These are phyloP conservation scores for Lactarius vividus DNA, from an alignment of 768 basidiomycete species.

Conservation along the genomic window DNA sequence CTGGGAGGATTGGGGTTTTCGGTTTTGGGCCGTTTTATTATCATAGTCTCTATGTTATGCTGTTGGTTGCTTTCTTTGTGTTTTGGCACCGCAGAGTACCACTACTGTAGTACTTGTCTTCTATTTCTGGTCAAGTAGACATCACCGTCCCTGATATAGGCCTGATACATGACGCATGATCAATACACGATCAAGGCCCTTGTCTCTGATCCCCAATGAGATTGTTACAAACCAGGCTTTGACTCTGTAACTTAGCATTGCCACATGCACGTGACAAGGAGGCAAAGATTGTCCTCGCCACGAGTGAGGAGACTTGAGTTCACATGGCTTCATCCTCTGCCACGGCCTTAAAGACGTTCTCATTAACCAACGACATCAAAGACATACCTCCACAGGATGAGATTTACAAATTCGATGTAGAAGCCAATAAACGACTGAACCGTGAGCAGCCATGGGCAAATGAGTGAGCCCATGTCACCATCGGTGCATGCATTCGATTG, in stretches of 20 bases:
- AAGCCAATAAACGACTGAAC: slow-evolving; percentile 64
- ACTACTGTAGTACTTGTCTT: no score
- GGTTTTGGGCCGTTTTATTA: no score
- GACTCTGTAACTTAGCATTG: not conserved
- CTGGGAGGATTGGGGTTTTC: no score
- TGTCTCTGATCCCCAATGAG: no score
- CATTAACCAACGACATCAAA: slow-evolving; percentile 64
- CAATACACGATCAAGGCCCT: no score
- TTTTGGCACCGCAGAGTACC: no score
- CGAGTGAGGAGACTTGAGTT: not conserved
- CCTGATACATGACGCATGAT: no score
- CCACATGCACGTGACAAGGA: slow-evolving; percentile 8
- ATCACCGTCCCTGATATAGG: no score
- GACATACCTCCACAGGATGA: slow-evolving; percentile 74
- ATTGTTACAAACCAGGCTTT: no score
- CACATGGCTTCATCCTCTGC: slow-evolving; percentile 40
- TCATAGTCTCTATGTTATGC: no score
- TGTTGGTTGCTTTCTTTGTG: no score
- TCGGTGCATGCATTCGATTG: slow-evolving; percentile 5
- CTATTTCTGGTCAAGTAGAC: no score
- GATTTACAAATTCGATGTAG: slow-evolving; percentile 73
- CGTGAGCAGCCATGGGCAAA: slow-evolving; percentile 77
- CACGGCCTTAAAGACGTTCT: slow-evolving; percentile 71
- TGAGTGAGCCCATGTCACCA: slow-evolving; percentile 56
- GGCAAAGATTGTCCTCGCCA: not conserved